Evolutionary conservation across 108 stramenopile species (phyloP).

Genomic region (Halocafeteria seosinensis): DNA sequence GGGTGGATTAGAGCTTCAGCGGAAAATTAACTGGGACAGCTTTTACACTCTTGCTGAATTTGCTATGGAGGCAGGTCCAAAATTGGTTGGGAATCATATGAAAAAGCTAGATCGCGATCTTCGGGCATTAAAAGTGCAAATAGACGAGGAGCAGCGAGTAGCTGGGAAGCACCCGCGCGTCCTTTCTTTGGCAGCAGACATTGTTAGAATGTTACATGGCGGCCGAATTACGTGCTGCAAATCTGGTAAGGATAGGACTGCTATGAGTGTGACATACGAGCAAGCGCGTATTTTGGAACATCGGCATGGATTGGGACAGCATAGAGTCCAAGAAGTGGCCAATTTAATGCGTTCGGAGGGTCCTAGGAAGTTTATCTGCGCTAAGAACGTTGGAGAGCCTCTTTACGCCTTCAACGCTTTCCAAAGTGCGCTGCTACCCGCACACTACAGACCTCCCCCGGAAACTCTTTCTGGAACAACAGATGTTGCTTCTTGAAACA

Average conservation of each 20-base stretch:
- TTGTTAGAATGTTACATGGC: slow-evolving; percentile 13
- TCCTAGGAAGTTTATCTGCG: slow-evolving; percentile 19
- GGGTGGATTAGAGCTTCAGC: background rate
- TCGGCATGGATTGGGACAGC: background rate
- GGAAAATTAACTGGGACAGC: background rate
- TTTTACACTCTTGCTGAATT: background rate
- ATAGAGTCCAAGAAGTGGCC: background rate
- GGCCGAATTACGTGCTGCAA: slow-evolving; percentile 22
- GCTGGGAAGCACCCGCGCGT: slow-evolving; percentile 19
- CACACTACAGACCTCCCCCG: background rate
- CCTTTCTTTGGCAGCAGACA: slow-evolving; percentile 3
- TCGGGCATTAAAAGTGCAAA: background rate
- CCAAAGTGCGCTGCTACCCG: background rate
- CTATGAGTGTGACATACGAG: slow-evolving; percentile 25
- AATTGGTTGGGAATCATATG: background rate
- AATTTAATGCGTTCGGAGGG: slow-evolving; percentile 13
- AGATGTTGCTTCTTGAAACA: no score
- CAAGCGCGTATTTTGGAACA: slow-evolving; percentile 10
- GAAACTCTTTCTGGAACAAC: background rate
- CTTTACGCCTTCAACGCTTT: slow-evolving; percentile 30
- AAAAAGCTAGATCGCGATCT: background rate
- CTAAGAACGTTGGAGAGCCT: slow-evolving; percentile 38
- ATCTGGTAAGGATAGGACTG: slow-evolving; percentile 23
- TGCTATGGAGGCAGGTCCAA: background rate
- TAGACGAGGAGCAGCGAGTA: background rate